Percentiles rank a stretch among this genome's conserved stretches.
Conservation (phyloP, 2,329 filamentous ascomycete genomes). For the Fusarium proliferatum region DNA sequence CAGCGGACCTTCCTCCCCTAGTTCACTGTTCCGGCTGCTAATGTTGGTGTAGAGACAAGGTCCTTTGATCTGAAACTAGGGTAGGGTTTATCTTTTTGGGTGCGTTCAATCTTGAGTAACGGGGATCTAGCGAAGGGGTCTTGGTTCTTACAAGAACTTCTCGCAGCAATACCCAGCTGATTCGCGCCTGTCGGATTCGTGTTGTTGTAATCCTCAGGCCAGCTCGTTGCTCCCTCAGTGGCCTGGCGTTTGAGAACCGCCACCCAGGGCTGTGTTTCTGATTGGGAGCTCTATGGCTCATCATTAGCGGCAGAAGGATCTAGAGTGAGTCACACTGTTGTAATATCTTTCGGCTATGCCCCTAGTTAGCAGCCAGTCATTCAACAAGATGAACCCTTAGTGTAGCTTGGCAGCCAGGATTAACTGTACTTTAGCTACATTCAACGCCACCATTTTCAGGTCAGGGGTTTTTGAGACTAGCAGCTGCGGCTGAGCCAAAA, state of each 20-base stretch:
- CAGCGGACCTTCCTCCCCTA: background rate
- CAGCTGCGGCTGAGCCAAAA: background rate
- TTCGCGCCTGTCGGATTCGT: background rate
- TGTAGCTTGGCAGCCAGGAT: background rate
- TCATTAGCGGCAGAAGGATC: background rate
- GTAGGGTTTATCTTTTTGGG: too few species aligned
- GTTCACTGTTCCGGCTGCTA: background rate
- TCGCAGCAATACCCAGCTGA: fast-evolving
- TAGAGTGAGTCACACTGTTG: background rate
- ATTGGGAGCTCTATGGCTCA: background rate
- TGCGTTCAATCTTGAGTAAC: too few species aligned
- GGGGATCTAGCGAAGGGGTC: too few species aligned
- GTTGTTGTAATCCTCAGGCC: fast-evolving
- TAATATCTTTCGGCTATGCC: background rate
- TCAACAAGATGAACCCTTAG: background rate
- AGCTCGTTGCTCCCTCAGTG: background rate
- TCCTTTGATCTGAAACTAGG: too few species aligned
- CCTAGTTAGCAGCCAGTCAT: background rate
- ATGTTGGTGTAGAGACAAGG: background rate
- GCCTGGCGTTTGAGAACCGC: background rate
- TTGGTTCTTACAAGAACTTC: background rate
- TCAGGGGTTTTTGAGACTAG: background rate
- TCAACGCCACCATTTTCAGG: background rate
- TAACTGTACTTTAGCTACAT: background rate
- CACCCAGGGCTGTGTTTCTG: background rate